Evolutionary conservation across 2,329 filamentous ascomycete species (phyloP), one percentile per base, ranked within the genome.

Genomic region (Capronia coronata): DNA sequence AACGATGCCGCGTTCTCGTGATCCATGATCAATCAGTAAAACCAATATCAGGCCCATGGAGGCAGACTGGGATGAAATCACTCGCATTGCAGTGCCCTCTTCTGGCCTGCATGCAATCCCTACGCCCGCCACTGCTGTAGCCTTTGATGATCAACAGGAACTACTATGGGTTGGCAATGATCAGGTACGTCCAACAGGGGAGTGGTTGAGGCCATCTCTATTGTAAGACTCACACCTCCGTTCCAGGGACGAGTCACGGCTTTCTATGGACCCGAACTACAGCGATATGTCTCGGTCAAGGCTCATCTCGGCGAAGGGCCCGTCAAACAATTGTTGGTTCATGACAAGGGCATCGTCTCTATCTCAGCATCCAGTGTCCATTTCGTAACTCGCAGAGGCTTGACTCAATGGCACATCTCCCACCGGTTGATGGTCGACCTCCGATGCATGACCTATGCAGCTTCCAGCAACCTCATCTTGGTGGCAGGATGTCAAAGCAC

Each of bases 401-500:
- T 87, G 49, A 82, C 89, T 45, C 76, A 93, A 72, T 97, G 93
- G 90, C 89, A 96, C 68, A 75, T 96, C 54, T 79, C 76, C 75
- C 89, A 78, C 56, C 78, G 66, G 35, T 84, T 85, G 48, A 94
- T 97, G 84, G 81, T 78, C 56, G 87, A 96, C 63, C 72, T 98
- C 57, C 81, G 82, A 60, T 97, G 93, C 68, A 97, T 97, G 89
- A 91, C 86, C 65, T 96, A 94, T 65, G 94, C 88, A 1, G 89
- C 87, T 22, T 89, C 89, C 63, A 85, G 85, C 7, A 87, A 86
- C 21, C 78, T 94, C 63, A 83, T 98, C 49, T 73, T 98, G 16
- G 86, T 91, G 27, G 93, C 89, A 40, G 93, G 93, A 40, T 80
- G 84, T 59, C 93, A 98, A 68, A 79, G 84, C 48, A 78, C 78